Conservation (phyloP, 148 eudicot species). For the Silene conica region DNA sequence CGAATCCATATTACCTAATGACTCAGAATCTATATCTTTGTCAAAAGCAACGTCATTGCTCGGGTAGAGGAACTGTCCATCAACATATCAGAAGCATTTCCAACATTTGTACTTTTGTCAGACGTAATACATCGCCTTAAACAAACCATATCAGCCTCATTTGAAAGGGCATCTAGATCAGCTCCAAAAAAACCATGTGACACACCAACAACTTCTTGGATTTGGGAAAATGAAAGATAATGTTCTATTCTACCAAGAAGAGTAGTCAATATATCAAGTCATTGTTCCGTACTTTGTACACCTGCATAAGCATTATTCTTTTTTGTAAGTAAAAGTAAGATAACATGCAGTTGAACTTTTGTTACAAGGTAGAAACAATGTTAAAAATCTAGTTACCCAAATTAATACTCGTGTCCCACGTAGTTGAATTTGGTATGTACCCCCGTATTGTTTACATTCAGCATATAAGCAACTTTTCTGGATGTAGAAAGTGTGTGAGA, state of each 20-base stretch:
- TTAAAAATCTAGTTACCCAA: background rate
- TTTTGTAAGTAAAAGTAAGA: background rate
- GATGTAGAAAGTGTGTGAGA: background rate
- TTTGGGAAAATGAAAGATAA: constrained; percentile 46
- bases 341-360: background rate
- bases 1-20: constrained; percentile 30
- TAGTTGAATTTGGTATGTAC: background rate
- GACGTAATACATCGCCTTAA: constrained; percentile 46
- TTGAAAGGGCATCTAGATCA: constrained; percentile 77
- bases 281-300: constrained; percentile 82
- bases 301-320: constrained; percentile 38
- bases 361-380: background rate
- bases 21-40: constrained; percentile 33
- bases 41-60: constrained; percentile 14
- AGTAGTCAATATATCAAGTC: constrained; percentile 63
- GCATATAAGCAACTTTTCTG: background rate
- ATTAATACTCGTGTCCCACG: background rate
- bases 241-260: constrained; percentile 66
- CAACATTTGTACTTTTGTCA: constrained; percentile 21
- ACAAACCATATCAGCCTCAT: constrained; percentile 76
- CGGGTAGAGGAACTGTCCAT: constrained; percentile 17
- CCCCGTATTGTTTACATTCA: background rate
- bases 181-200: constrained; percentile 98
- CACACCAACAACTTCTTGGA: constrained; percentile 56
- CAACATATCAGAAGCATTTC: constrained; percentile 23